These are phyloP conservation scores for Sambucus nigra DNA, from an alignment of 129 eudicot genomes.

Conservation along the genomic window DNA sequence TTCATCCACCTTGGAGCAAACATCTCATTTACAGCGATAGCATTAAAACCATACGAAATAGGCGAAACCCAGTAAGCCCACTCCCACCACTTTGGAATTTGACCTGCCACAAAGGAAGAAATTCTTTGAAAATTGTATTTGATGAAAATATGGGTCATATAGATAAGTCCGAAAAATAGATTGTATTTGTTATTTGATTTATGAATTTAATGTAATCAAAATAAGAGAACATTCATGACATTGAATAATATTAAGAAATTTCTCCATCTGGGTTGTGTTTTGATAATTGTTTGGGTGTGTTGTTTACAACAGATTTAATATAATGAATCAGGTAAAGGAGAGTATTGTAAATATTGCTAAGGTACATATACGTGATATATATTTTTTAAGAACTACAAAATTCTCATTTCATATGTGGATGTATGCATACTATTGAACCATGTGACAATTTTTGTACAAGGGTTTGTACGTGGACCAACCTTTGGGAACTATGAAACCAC, in stretches of 20 bases:
- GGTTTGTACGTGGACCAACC: constrained; percentile 27
- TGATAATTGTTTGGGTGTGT: too few species aligned
- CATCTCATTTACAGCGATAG: constrained; percentile 78
- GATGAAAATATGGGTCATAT: neutral
- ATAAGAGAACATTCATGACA: too few species aligned
- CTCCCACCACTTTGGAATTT: constrained; percentile 83
- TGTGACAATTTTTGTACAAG: neutral
- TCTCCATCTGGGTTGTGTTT: too few species aligned
- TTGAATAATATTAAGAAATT: too few species aligned
- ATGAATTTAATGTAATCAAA: too few species aligned
- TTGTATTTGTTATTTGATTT: too few species aligned
- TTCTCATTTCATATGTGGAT: too few species aligned
- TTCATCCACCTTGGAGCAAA: constrained; percentile 88
- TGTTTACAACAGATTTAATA: too few species aligned
- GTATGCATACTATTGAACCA: too few species aligned
- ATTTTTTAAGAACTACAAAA: too few species aligned
- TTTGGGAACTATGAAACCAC: constrained; percentile 94
- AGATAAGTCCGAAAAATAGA: too few species aligned
- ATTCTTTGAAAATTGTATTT: neutral
- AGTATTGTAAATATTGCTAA: neutral
- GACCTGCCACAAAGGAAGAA: constrained; percentile 32
- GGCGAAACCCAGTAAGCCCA: constrained; percentile 98
- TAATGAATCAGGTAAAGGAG: neutral
- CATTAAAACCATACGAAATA: constrained; percentile 68
- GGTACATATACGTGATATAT: neutral